Conservation (phyloP, 2,329 filamentous ascomycete genomes). For the Cladosporium sphaerospermum region DNA sequence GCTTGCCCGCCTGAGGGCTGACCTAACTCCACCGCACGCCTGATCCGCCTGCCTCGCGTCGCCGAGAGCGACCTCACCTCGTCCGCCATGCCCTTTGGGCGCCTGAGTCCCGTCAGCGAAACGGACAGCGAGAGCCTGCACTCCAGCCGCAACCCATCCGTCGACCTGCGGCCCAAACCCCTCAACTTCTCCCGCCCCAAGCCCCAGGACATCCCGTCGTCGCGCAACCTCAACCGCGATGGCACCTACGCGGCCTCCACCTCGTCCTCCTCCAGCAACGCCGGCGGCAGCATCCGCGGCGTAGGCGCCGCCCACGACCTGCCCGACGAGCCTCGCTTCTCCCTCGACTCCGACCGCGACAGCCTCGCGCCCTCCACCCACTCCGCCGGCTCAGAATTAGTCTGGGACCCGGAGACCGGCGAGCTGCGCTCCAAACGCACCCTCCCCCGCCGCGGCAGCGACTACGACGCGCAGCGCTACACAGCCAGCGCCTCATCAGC, state of each 20-base stretch:
- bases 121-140: constrained; percentile 7
- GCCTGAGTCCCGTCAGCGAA: constrained; percentile 12
- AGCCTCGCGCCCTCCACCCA: background rate
- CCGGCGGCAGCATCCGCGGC: background rate
- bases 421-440: constrained; percentile 11
- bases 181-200: constrained; percentile 25
- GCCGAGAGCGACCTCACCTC: background rate
- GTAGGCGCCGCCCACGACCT: background rate
- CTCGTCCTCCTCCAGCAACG: constrained; percentile 6
- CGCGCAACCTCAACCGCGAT: constrained; percentile 2
- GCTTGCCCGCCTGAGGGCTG: too few relatives aligned
- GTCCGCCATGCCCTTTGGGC: constrained; percentile 10
- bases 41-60: too few relatives aligned
- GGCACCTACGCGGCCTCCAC: constrained; percentile 1
- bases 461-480: constrained; percentile 12
- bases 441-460: background rate
- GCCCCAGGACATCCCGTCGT: constrained; percentile 6
- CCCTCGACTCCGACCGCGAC: background rate
- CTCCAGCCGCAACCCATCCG: constrained; percentile 5
- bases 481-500: background rate
- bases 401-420: constrained; percentile 17
- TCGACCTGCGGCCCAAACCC: constrained; percentile 15
- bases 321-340: constrained; percentile 9
- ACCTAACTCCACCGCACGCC: too few relatives aligned
- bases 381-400: constrained; percentile 16